phyloP scores from a whole-genome alignment of 345 rosid genomes.

The Rhodamnia rubescens region DNA sequence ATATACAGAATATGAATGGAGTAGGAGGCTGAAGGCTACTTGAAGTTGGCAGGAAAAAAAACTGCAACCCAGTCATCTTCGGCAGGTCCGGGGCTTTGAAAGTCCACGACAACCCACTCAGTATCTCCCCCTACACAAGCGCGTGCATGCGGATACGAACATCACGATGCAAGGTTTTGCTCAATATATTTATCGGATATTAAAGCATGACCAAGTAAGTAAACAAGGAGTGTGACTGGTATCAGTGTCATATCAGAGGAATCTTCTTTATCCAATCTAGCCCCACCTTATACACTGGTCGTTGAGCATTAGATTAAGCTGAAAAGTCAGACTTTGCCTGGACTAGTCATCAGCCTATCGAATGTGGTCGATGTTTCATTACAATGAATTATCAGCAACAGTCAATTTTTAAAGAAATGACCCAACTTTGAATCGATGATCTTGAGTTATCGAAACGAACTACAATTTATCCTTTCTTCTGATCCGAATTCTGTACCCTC shows the following conservation, averaged over 20 bases:
- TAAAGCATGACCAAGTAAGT: not conserved
- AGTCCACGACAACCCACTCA: conserved; percentile 5
- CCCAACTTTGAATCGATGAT: not conserved
- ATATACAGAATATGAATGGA: not conserved
- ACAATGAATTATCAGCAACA: not conserved
- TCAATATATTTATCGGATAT: not conserved
- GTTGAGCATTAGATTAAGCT: not conserved
- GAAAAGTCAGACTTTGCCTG: not conserved
- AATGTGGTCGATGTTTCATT: not conserved
- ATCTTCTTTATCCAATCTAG: not conserved
- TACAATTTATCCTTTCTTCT: not conserved
- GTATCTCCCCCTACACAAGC: not conserved
- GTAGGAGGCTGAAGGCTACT: not conserved
- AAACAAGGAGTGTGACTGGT: not conserved
- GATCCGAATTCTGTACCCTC: not conserved
- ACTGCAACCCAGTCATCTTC: conserved; percentile 15
- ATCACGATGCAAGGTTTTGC: not conserved
- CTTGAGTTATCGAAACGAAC: not conserved
- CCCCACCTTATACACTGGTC: not conserved
- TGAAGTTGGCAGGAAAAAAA: conserved; percentile 18
- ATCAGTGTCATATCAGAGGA: not conserved
- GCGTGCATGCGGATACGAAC: not conserved
- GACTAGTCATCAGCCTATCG: not conserved
- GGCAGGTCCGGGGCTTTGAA: not conserved
- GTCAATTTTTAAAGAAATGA: not conserved